phyloP scores from a whole-genome alignment of 139 green algal genomes.

The Chlamydomonas asymmetrica region DNA sequence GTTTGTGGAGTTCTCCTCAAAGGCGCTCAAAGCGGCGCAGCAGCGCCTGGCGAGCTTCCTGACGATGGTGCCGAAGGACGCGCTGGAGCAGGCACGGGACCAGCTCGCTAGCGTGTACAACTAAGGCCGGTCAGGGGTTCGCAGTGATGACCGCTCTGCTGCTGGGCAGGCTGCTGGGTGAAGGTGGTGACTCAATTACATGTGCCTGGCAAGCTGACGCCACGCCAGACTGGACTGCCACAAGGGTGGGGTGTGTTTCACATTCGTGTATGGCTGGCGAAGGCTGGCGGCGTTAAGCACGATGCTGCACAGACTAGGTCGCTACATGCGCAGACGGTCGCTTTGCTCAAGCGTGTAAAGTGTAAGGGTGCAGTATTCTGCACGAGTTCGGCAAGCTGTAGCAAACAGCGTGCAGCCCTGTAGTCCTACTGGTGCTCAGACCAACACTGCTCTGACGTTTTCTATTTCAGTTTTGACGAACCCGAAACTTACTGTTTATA shows the following conservation, averaged over 20 bases:
- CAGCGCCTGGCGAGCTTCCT: slow-evolving; percentile 29
- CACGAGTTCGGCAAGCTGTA: too few species aligned
- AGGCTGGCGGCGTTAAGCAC: too few species aligned
- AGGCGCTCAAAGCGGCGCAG: slow-evolving; percentile 39
- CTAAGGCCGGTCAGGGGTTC: not conserved
- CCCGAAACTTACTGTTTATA: too few species aligned
- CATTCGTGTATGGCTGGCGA: not conserved
- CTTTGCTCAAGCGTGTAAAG: not conserved
- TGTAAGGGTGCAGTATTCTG: not conserved
- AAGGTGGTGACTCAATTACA: not conserved
- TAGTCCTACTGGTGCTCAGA: too few species aligned
- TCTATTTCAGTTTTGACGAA: too few species aligned
- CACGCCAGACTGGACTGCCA: not conserved
- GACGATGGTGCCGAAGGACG: slow-evolving; percentile 32
- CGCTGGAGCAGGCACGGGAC: slow-evolving; percentile 26
- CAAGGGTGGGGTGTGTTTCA: not conserved
- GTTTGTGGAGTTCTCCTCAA: slow-evolving; percentile 42
- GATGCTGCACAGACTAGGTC: too few species aligned
- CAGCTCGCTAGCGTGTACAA: slow-evolving; percentile 24
- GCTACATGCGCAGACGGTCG: too few species aligned
- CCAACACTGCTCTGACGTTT: too few species aligned
- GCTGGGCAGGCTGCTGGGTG: not conserved
- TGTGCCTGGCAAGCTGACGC: not conserved
- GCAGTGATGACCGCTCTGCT: not conserved
- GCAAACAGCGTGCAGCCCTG: too few species aligned